Percentiles rank a stretch among this genome's conserved stretches.
These are phyloP conservation scores for Chrysoporthe austroafricana DNA, from an alignment of 2,329 filamentous ascomycete genomes.

Conservation along the genomic window DNA sequence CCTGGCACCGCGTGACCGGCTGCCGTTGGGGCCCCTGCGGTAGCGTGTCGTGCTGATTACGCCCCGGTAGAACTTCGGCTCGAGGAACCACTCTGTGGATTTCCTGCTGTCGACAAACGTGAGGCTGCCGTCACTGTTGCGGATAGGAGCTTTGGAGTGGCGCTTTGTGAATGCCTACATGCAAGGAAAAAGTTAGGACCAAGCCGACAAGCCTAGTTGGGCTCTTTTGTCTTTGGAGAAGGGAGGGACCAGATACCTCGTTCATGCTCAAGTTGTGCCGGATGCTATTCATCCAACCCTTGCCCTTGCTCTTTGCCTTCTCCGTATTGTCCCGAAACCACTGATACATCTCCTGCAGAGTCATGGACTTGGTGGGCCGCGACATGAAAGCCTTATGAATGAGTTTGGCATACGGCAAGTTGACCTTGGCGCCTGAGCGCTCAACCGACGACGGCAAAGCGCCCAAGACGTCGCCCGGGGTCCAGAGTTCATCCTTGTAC, in stretches of 20 bases:
- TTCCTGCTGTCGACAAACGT: slow-evolving; percentile 58
- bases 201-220: neutral
- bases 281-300: slow-evolving; percentile 95
- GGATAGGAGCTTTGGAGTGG: slow-evolving; percentile 12
- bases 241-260: slow-evolving; percentile 56
- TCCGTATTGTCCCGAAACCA: slow-evolving; percentile 86
- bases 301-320: slow-evolving; percentile 67
- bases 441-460: slow-evolving; percentile 16
- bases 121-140: slow-evolving; percentile 23
- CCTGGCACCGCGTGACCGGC: neutral
- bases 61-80: slow-evolving; percentile 67
- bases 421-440: slow-evolving; percentile 36
- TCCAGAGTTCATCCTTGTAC: slow-evolving; percentile 1
- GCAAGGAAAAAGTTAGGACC: neutral
- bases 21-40: slow-evolving; percentile 53
- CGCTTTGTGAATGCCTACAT: slow-evolving; percentile 39
- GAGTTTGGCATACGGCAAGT: slow-evolving; percentile 79
- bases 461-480: slow-evolving; percentile 1
- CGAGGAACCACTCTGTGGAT: slow-evolving; percentile 77
- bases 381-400: slow-evolving; percentile 77
- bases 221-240: neutral
- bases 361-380: slow-evolving; percentile 69
- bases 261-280: slow-evolving; percentile 98
- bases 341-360: slow-evolving; percentile 83
- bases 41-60: slow-evolving; percentile 87